Evolutionary conservation across 345 rosid genomes (phyloP).

Genomic region (Melaleuca quinquenervia): DNA sequence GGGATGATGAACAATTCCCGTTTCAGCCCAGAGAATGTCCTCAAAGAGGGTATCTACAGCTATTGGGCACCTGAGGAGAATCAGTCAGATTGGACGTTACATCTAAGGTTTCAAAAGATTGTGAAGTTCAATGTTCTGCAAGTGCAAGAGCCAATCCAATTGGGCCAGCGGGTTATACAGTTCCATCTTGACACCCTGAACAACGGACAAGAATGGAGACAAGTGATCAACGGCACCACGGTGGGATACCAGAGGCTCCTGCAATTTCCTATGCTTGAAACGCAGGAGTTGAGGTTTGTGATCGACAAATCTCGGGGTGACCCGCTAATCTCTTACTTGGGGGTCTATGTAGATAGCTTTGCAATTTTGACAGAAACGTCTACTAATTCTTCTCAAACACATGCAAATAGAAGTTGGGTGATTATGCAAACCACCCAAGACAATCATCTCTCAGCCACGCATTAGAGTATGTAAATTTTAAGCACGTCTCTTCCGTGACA

Average conservation of each 20-base stretch:
- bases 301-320: conserved; percentile 50
- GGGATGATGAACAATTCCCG: conserved; percentile 1
- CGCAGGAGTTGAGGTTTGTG: conserved; percentile 48
- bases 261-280: conserved; percentile 32
- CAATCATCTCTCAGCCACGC: background rate
- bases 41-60: conserved; percentile 44
- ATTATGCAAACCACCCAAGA: conserved; percentile 1
- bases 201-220: conserved; percentile 38
- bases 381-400: background rate
- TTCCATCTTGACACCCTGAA: conserved; percentile 45
- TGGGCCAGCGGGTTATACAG: conserved; percentile 62
- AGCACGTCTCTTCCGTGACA: background rate
- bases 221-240: conserved; percentile 51
- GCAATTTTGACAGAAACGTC: conserved; percentile 7
- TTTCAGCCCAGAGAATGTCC: conserved; percentile 38
- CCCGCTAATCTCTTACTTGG: conserved; percentile 68
- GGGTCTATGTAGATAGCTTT: conserved; percentile 46
- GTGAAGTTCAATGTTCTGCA: conserved; percentile 63
- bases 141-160: conserved; percentile 76
- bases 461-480: background rate
- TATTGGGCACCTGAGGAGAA: conserved; percentile 86
- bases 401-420: conserved; percentile 8
- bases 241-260: conserved; percentile 66
- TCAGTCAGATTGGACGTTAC: conserved; percentile 34
- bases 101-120: conserved; percentile 31